phyloP scores from a whole-genome alignment of 345 rosid genomes.

The Arabidopsis arenosa region DNA sequence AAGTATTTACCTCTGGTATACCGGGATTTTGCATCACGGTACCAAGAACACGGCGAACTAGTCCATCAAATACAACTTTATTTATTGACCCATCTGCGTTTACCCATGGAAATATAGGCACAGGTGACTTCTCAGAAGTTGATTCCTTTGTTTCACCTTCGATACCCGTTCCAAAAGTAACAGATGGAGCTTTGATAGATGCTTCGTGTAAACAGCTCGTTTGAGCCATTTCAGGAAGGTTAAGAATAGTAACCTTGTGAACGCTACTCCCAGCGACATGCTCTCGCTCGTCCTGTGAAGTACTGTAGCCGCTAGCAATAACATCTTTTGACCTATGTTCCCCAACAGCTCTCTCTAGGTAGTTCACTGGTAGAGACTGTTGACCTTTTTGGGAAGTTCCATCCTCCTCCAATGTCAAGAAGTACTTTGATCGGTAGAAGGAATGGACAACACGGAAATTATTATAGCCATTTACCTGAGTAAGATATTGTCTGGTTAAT shows the following conservation, averaged over 20 bases:
- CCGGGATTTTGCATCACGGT: slow-evolving; percentile 92
- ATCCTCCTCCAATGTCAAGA: slow-evolving; percentile 52
- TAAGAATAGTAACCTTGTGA: slow-evolving; percentile 88
- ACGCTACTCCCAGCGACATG: slow-evolving; percentile 45
- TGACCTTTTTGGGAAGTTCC: slow-evolving; percentile 46
- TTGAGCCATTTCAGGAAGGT: slow-evolving; percentile 75
- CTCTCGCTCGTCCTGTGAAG: slow-evolving; percentile 34
- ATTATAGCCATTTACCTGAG: slow-evolving; percentile 79
- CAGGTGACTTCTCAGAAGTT: slow-evolving; percentile 45
- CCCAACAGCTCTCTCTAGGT: slow-evolving; percentile 46
- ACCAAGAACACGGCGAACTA: slow-evolving; percentile 81
- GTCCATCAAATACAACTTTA: slow-evolving; percentile 68
- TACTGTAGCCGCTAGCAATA: slow-evolving; percentile 37
- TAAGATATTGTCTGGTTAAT: slow-evolving; percentile 15
- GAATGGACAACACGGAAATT: slow-evolving; percentile 76
- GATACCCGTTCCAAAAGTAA: slow-evolving; percentile 21
- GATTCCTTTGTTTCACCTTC: slow-evolving; percentile 33
- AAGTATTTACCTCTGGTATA: slow-evolving; percentile 69
- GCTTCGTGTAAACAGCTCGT: slow-evolving; percentile 44
- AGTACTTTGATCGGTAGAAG: slow-evolving; percentile 80
- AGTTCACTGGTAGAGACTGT: slow-evolving; percentile 44
- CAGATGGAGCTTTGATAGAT: slow-evolving; percentile 38
- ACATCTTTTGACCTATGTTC: slow-evolving; percentile 46
- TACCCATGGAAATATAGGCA: slow-evolving; percentile 88
- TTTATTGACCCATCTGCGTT: slow-evolving; percentile 90